Evolutionary conservation across 1,284 basidiomycete genomes (phyloP), one percentile per base, ranked within the genome.

Genomic region (Ceratobasidium sp.): DNA sequence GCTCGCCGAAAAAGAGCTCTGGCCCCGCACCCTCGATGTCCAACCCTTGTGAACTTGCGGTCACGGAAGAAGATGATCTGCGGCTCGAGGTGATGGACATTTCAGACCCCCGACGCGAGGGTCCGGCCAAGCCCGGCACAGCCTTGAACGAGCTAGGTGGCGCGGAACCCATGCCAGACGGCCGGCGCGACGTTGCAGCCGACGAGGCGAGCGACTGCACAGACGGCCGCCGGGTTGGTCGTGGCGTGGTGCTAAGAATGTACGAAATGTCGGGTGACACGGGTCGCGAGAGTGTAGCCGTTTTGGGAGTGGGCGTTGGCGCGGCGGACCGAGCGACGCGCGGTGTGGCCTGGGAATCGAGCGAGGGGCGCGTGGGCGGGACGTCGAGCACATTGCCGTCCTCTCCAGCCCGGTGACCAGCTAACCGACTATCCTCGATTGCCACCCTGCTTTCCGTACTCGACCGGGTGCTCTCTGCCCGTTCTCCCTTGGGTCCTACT

Each of bases 171-270:
- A 37, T 43, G 51, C 34, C 34, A 13, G 54, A 56, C 39, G 66
- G 48, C 19, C 64, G 46, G 31, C 49, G 49, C 8, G 64, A 53
- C 2, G n/a, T 54, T 24, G 34, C 13, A 13, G 7, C 3, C 4
- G 49, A 54, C 16, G 64, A 68, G 11, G 43, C 63, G 48, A 68
- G 34, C 2, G 64, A 68, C 7, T 51, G 19, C n/a, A 22, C 19
- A 5, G 49, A 53, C 1, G 31, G 19, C 3, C 31, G 22, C 41
- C 64, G 27, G 29, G 49, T 41, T 19, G 64, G 66, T 22, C 66
- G 66, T 31, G 66, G 66, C 7, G 66, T 69, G n/a, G 27, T 69
- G 66, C 66, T 31, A 5, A 69, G 53, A 29, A 69, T 58, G 34
- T 58, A 69, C 13, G 66, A 22, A 48, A 69, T 69, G 41, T 69